These are phyloP conservation scores for Bauhinia variegata DNA, from an alignment of 306 rosid genomes.

Conservation along the genomic window DNA sequence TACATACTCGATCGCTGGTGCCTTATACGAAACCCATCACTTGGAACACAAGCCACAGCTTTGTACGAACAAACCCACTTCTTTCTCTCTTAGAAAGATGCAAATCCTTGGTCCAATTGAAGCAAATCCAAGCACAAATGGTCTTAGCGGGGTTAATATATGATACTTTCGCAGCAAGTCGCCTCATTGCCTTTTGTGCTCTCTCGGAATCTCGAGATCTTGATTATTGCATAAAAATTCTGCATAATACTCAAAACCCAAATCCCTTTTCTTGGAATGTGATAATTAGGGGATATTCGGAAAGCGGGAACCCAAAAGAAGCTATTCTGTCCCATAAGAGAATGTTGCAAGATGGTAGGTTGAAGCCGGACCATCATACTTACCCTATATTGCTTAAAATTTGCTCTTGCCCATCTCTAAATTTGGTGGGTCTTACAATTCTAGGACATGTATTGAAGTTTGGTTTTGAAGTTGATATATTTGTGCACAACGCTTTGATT, in stretches of 20 bases:
- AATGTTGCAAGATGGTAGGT: conserved; percentile 53
- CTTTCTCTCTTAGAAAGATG: conserved; percentile 68
- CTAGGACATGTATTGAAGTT: conserved; percentile 66
- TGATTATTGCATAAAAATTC: conserved; percentile 55
- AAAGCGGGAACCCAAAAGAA: conserved; percentile 52
- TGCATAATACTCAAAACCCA: conserved; percentile 39
- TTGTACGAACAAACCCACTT: conserved; percentile 54
- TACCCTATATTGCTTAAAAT: conserved; percentile 67
- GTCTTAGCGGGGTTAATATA: conserved; percentile 52
- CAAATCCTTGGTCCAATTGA: conserved; percentile 61
- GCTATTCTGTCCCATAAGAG: conserved; percentile 55
- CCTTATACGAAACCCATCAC: conserved; percentile 47
- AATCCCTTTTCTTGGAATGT: conserved; percentile 80
- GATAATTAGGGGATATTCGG: conserved; percentile 64
- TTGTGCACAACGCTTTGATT: conserved; percentile 70
- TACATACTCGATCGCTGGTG: conserved; percentile 48
- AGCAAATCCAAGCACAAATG: conserved; percentile 80
- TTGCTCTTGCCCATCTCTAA: conserved; percentile 54
- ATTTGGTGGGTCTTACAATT: conserved; percentile 51
- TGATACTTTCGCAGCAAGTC: conserved; percentile 62
- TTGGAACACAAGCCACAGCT: conserved; percentile 64
- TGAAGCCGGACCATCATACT: conserved; percentile 70
- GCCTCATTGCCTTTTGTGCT: conserved; percentile 78
- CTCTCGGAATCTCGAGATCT: conserved; percentile 57
- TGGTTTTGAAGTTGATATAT: conserved; percentile 62